These are phyloP conservation scores for Capsella bursapastoris DNA, from an alignment of 345 rosid genomes.

Conservation along the genomic window DNA sequence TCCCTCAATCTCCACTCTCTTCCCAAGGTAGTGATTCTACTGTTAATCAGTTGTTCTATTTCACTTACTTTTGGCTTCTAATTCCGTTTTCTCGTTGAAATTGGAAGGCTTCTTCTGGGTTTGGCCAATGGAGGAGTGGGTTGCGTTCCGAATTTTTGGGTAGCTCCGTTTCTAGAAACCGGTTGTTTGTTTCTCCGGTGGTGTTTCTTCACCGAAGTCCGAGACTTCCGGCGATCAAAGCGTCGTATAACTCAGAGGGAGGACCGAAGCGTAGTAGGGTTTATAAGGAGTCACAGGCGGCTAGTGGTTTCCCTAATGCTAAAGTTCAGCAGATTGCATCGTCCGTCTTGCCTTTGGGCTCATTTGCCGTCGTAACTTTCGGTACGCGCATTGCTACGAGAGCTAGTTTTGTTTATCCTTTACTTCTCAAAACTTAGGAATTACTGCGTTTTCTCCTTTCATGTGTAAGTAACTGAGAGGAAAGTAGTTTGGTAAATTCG, in stretches of 20 bases:
- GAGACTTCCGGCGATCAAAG: slow-evolving; percentile 56
- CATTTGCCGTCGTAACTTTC: slow-evolving; percentile 60
- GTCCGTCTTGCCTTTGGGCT: slow-evolving; percentile 61
- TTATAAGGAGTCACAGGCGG: slow-evolving; percentile 68
- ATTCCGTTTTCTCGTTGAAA: background rate
- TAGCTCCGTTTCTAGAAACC: slow-evolving; percentile 27
- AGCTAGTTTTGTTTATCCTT: background rate
- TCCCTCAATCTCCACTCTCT: slow-evolving; percentile 53
- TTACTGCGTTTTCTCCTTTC: background rate
- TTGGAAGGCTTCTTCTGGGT: slow-evolving; percentile 47
- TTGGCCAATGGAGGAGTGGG: slow-evolving; percentile 35
- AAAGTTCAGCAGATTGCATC: slow-evolving; percentile 68
- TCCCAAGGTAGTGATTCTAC: slow-evolving; percentile 50
- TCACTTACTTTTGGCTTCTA: background rate
- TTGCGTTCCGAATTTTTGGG: slow-evolving; percentile 36
- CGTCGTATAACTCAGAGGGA: slow-evolving; percentile 51
- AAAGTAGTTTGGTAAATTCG: background rate
- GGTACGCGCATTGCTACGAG: slow-evolving; percentile 55
- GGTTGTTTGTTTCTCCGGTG: slow-evolving; percentile 37
- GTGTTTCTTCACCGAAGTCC: slow-evolving; percentile 44
- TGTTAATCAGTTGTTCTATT: background rate
- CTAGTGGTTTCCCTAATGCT: slow-evolving; percentile 51
- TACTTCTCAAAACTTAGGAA: background rate
- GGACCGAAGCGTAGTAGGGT: slow-evolving; percentile 63
- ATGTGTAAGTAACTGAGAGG: background rate